Evolutionary conservation across 768 basidiomycete genomes (phyloP), one percentile per base, ranked within the genome.

Genomic region (Rhizopogon salebrosus): DNA sequence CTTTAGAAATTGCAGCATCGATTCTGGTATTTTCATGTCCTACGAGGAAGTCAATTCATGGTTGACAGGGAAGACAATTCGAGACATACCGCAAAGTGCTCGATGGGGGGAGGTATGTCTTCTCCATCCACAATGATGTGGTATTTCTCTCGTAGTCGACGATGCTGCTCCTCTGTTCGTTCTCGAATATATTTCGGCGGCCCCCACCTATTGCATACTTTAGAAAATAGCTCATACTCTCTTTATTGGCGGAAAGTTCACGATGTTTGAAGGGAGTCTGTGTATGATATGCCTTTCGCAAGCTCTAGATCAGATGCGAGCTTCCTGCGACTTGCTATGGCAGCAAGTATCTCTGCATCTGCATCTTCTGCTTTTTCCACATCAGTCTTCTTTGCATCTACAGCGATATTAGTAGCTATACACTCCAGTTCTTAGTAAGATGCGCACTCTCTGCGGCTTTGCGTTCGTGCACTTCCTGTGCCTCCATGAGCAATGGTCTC

Each of bases 21-120:
- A 78, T 37, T 80, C 80, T 6, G 95, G 97, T n/a, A 99, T 85
- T 76, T 98, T 98, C 97, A 99, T 99, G 65, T 98, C 95, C 89
- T 95, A 54, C 34, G 46, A 43, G 36, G 54, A 52, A 42, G 59
- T 54, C 36, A 57, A 42, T 41, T 23, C 11, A 9, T 41, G 24
- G 49, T 36, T 23, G 36, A 18, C 23, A 22, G 18, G 20, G n/a
- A 20, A 22, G 26, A 0, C 8, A 22, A 51, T 29, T 14, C 0
- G 6, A 4, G 23, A 62, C 72, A 54, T 66, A 92, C 92, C 29
- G 76, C 77, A 70, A 98, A 98, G 57, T 86, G 82, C 54, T 89
- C 85, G 48, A 98, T 95, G 1, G 97, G 93, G 8, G 93, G 92
- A 2, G 97, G 95, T 27, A 98, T 76, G 62, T 93, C 83, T 54